Base-by-base conservation (phyloP, 2,329 filamentous ascomycete species). In the Colletotrichum tabaci region DNA sequence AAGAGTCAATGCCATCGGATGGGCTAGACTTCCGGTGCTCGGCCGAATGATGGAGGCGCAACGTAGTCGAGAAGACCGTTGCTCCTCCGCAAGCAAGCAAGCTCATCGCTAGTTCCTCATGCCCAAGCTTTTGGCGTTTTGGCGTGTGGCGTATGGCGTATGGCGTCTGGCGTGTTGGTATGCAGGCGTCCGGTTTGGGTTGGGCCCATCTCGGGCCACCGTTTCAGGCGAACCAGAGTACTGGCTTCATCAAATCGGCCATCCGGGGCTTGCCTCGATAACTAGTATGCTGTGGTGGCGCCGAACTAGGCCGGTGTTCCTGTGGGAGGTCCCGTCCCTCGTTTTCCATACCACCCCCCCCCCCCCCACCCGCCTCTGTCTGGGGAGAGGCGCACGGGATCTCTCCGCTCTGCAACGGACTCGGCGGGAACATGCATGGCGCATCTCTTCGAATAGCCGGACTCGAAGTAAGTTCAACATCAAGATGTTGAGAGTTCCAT, bases 211-310 rank as follows among this genome's bases (percentile, higher is more conserved):
- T 16, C 4, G 3, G 55, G 35, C 13, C 55, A 18, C 15, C 23
- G 65, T 67, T 63, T 63, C 65, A 67, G 65, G 65, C 5, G 65
- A 63, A 30, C 8, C 61, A 61, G n/a, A n/a, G 15, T 21, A 6
- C 38, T 13, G 16, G n/a, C 12, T 2, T 57, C 65, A 49, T 55
- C 26, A 50, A 21, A 16, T 49, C 30, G 56, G 58, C 58, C 49
- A 67, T 57, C 9, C 26, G 15, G 49, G 53, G 40, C 65, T 55
- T 53, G 52, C 47, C 35, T n/a, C 23, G 40, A 26, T 38, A 16
- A 9, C 30, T 26, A 52, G 7, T 35, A 35, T 9, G 38, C 9
- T 26, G 2, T 23, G 16, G 2, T 23, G 16, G 52, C 42, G 50
- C 62, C 57, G 60, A 50, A 15, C n/a, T 16, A 12, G 21, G 12